Percentiles rank a stretch among this genome's conserved stretches.
phyloP scores from a whole-genome alignment of 2,329 filamentous ascomycete genomes.

The Penicillium psychrosexuale region DNA sequence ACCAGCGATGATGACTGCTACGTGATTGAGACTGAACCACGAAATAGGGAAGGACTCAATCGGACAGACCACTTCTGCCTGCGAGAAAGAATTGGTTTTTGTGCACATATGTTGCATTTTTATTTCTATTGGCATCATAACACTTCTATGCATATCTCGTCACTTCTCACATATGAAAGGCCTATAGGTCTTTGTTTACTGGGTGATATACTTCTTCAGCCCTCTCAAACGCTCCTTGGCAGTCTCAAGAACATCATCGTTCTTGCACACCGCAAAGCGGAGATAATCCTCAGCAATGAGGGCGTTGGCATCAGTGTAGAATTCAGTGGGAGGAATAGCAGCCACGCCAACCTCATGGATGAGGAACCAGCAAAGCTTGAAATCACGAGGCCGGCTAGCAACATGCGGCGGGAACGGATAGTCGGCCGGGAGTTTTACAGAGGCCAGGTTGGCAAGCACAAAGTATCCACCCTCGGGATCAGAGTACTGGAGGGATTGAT shows the following conservation, averaged over 20 bases:
- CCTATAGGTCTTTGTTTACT: slow-evolving; percentile 15
- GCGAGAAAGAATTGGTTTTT: background rate
- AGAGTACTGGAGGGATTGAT: slow-evolving; percentile 56
- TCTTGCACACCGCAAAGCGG: slow-evolving; percentile 93
- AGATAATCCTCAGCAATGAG: slow-evolving; percentile 90
- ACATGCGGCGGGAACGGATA: slow-evolving; percentile 92
- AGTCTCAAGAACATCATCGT: slow-evolving; percentile 76
- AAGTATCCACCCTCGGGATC: slow-evolving; percentile 98
- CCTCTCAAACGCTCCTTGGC: slow-evolving; percentile 73
- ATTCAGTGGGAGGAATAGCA: slow-evolving; percentile 93
- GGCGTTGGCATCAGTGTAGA: slow-evolving; percentile 82
- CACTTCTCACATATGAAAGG: background rate
- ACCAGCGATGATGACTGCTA: too few species aligned
- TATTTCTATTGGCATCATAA: background rate
- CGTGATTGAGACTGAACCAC: too few species aligned
- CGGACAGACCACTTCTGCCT: too few species aligned
- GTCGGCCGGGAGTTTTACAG: slow-evolving; percentile 75
- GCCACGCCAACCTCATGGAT: slow-evolving; percentile 96
- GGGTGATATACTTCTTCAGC: slow-evolving; percentile 66
- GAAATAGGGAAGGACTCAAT: too few species aligned
- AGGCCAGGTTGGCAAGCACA: slow-evolving; percentile 87
- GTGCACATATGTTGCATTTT: background rate
- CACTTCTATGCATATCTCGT: background rate
- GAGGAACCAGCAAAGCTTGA: slow-evolving; percentile 92
- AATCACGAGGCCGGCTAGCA: slow-evolving; percentile 80